phyloP scores from a whole-genome alignment of 2,329 filamentous ascomycete genomes.

The Ceratocystis eucalypticola region DNA sequence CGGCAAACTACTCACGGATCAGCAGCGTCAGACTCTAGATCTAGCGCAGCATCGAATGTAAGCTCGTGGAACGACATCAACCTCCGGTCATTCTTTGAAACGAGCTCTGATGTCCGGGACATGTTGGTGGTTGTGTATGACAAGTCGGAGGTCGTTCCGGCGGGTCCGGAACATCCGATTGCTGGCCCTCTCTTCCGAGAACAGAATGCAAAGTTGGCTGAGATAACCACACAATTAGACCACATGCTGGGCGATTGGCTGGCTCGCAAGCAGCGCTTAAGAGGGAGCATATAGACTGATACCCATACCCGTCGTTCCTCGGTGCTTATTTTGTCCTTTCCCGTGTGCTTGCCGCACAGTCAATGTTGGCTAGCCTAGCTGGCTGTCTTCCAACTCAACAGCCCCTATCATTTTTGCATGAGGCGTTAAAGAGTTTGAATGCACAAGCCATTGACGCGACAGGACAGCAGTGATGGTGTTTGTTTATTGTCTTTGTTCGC shows the following conservation, averaged over 20 bases:
- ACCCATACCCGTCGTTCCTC: not conserved
- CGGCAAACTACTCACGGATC: slow-evolving; percentile 33
- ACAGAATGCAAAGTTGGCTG: slow-evolving; percentile 71
- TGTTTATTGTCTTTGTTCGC: slow-evolving; percentile 3
- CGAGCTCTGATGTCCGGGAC: slow-evolving; percentile 70
- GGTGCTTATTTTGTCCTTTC: not conserved
- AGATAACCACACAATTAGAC: slow-evolving; percentile 82
- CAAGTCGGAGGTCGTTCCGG: slow-evolving; percentile 68
- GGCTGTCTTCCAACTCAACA: not conserved
- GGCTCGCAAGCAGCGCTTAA: slow-evolving; percentile 51
- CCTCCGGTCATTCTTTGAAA: slow-evolving; percentile 76
- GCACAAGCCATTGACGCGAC: not conserved
- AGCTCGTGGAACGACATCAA: slow-evolving; percentile 73
- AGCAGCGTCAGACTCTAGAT: slow-evolving; percentile 28
- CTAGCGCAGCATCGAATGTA: slow-evolving; percentile 29
- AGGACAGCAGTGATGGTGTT: slow-evolving; percentile 6
- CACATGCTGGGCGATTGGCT: slow-evolving; percentile 75
- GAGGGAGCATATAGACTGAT: slow-evolving; percentile 34
- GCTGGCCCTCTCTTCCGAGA: slow-evolving; percentile 70
- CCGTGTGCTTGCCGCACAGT: not conserved
- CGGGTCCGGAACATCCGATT: slow-evolving; percentile 72
- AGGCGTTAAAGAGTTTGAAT: not conserved
- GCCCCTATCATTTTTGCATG: not conserved
- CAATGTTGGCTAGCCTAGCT: not conserved
- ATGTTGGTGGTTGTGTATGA: slow-evolving; percentile 86